These are phyloP conservation scores for Pyropia yezoensis DNA, from an alignment of 23 red algal genomes.

Conservation along the genomic window DNA sequence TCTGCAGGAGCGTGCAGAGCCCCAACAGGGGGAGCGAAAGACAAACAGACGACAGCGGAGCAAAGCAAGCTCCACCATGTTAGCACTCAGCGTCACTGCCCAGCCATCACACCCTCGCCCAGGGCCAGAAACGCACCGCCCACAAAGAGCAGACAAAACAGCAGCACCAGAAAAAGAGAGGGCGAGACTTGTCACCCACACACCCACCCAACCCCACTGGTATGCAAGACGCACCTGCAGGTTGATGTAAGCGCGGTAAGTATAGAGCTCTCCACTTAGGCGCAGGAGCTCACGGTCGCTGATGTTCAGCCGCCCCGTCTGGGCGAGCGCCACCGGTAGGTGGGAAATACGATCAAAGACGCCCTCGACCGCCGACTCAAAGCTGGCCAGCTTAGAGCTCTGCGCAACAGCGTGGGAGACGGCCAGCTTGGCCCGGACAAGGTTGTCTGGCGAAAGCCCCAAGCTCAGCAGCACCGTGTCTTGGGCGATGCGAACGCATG, in stretches of 20 bases:
- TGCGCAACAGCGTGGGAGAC: constrained; percentile 43
- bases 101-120: no score
- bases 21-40: no score
- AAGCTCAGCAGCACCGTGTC: constrained; percentile 5
- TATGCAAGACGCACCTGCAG: background rate
- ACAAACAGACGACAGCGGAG: no score
- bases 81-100: no score
- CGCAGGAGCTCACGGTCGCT: constrained; percentile 42
- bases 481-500: constrained; percentile 1
- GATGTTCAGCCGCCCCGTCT: constrained; percentile 25
- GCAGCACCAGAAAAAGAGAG: no score
- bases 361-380: constrained; percentile 40
- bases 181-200: no score
- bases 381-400: constrained; percentile 35
- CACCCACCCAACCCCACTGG: no score
- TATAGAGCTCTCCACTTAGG: constrained; percentile 36
- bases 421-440: constrained; percentile 22
- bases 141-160: no score
- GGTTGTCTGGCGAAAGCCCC: constrained; percentile 5
- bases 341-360: constrained; percentile 33
- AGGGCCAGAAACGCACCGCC: no score
- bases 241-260: constrained; percentile 25
- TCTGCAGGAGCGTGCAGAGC: background rate
- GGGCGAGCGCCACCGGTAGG: constrained; percentile 27
- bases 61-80: no score